Evolutionary conservation across 139 green algal species (phyloP).

Genomic region (Chlorella ohadii): DNA sequence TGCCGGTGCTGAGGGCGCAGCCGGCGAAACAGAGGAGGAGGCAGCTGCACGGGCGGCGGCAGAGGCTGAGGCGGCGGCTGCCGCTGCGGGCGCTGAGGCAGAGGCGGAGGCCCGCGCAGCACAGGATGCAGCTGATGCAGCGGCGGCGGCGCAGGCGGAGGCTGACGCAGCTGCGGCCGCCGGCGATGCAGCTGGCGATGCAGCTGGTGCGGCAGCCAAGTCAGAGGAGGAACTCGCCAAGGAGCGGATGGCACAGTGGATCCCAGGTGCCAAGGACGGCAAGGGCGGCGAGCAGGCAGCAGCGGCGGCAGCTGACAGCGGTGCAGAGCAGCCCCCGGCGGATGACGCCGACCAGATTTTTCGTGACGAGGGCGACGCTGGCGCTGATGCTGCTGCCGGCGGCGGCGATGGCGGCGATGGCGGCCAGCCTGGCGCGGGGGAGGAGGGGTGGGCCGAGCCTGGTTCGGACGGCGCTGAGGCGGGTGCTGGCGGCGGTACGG

Average conservation of each 20-base stretch:
- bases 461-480: not conserved
- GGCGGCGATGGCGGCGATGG: not conserved
- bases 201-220: not conserved
- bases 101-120: not conserved
- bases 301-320: not conserved
- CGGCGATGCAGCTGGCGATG: not conserved
- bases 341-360: slow-evolving; percentile 18
- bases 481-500: not conserved
- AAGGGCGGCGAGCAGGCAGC: not conserved
- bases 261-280: slow-evolving; percentile 35
- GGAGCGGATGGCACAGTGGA: slow-evolving; percentile 57
- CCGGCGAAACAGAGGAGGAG: no score
- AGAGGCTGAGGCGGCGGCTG: not conserved
- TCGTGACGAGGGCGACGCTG: not conserved
- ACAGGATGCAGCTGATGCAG: slow-evolving; percentile 16
- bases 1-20: not conserved
- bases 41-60: slow-evolving; percentile 22
- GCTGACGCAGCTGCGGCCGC: slow-evolving; percentile 17
- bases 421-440: not conserved
- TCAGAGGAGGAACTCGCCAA: slow-evolving; percentile 56
- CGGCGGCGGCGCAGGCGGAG: not conserved
- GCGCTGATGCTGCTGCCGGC: not conserved
- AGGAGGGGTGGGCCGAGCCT: no score
- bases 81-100: not conserved
- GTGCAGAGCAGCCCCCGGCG: slow-evolving; percentile 15